These are phyloP conservation scores for Microthlaspi erraticum DNA, from an alignment of 345 rosid genomes.

Conservation along the genomic window DNA sequence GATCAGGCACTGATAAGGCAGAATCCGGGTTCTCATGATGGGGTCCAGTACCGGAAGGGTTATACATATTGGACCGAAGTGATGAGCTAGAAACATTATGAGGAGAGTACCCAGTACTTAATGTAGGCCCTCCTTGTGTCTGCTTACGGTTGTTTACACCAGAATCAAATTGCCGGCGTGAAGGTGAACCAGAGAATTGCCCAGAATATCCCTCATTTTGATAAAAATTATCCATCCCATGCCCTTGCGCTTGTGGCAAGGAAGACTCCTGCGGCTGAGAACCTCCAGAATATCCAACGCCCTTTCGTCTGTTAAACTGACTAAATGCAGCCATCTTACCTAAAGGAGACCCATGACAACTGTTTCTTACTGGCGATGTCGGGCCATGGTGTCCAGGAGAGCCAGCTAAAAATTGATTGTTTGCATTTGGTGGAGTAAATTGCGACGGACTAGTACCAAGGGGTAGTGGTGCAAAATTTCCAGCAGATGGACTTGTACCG, in stretches of 20 bases:
- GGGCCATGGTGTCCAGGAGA: slow-evolving; percentile 99
- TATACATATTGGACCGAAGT: slow-evolving; percentile 49
- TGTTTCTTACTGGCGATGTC: slow-evolving; percentile 87
- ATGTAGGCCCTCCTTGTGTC: slow-evolving; percentile 62
- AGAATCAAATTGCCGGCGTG: slow-evolving; percentile 61
- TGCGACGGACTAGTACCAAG: slow-evolving; percentile 98
- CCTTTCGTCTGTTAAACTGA: slow-evolving; percentile 82
- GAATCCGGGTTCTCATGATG: slow-evolving; percentile 60
- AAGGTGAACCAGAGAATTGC: slow-evolving; percentile 52
- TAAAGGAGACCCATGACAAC: slow-evolving; percentile 90
- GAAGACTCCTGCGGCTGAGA: slow-evolving; percentile 71
- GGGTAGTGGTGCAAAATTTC: slow-evolving; percentile 88
- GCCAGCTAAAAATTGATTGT: slow-evolving; percentile 65
- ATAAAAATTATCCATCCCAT: slow-evolving; percentile 54
- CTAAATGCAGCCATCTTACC: slow-evolving; percentile 81
- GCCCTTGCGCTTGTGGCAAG: slow-evolving; percentile 71
- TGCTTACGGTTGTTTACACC: slow-evolving; percentile 58
- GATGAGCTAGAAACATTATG: slow-evolving; percentile 59
- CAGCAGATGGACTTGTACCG: slow-evolving; percentile 91
- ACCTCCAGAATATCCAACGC: slow-evolving; percentile 78
- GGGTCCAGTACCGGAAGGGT: slow-evolving; percentile 51
- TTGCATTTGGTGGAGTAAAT: slow-evolving; percentile 87
- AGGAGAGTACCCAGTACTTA: slow-evolving; percentile 54
- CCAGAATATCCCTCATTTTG: slow-evolving; percentile 68
- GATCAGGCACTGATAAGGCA: slow-evolving; percentile 72